phyloP scores from a whole-genome alignment of 345 rosid genomes.

The Citrus hindsii region DNA sequence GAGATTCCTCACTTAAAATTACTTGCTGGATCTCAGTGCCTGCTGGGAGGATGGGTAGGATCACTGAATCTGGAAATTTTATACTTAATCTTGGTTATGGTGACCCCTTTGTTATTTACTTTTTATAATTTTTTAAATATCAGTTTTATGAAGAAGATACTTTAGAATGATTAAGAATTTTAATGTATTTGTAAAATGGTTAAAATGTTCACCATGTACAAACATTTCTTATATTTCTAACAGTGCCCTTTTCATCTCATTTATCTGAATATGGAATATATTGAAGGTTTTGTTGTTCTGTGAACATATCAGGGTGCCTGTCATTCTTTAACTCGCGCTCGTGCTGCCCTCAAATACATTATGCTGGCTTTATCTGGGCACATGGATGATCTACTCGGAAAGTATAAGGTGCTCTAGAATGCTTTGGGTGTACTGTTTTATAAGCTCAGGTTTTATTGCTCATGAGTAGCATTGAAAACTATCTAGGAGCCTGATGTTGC shows the following conservation, averaged over 20 bases:
- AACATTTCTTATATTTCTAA: neutral
- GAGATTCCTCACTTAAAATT: neutral
- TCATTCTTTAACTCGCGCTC: constrained; percentile 49
- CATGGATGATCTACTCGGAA: constrained; percentile 72
- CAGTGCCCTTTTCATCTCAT: neutral
- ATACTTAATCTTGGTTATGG: neutral
- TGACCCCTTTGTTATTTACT: neutral
- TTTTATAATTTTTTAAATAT: neutral
- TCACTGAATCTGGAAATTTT: neutral
- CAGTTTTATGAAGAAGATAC: neutral
- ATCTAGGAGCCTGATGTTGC: neutral
- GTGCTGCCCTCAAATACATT: constrained; percentile 71
- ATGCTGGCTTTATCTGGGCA: constrained; percentile 80
- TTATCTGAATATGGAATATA: constrained; percentile 1
- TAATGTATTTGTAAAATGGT: neutral
- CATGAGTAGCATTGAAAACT: neutral
- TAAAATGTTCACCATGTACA: neutral
- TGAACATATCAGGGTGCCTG: constrained; percentile 43
- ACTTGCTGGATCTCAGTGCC: neutral
- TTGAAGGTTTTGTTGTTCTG: constrained; percentile 6
- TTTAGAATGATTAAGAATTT: neutral
- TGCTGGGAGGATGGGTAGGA: neutral
- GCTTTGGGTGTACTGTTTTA: neutral
- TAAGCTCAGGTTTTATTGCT: neutral
- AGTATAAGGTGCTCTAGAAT: constrained; percentile 56